These are phyloP conservation scores for Fusarium tjaetaba DNA, from an alignment of 2,329 filamentous ascomycete species.

Conservation along the genomic window DNA sequence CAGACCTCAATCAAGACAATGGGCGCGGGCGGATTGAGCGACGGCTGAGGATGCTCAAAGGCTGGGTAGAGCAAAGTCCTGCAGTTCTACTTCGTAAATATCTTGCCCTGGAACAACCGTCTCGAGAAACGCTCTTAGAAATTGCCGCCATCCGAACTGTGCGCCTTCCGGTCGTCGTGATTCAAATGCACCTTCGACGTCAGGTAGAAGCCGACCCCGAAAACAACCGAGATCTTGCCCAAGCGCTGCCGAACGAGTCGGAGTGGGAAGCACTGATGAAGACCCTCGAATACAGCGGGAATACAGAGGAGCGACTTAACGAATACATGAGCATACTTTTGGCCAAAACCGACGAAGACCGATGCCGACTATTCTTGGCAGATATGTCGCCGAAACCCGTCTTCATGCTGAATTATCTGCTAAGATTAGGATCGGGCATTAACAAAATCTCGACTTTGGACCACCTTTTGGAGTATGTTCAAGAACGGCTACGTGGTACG, in stretches of 20 bases:
- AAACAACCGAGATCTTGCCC: conserved; percentile 26
- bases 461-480: conserved; percentile 43
- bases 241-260: conserved; percentile 39
- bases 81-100: conserved; percentile 41
- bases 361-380: conserved; percentile 47
- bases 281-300: conserved; percentile 31
- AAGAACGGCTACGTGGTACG: conserved; percentile 26
- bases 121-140: conserved; percentile 21
- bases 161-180: conserved; percentile 45
- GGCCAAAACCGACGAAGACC: conserved; percentile 45
- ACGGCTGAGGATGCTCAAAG: conserved; percentile 30
- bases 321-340: conserved; percentile 45
- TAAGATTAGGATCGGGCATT: conserved; percentile 43
- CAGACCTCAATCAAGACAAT: neutral
- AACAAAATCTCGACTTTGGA: conserved; percentile 38
- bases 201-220: conserved; percentile 26
- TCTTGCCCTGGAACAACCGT: conserved; percentile 11
- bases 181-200: conserved; percentile 46
- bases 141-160: conserved; percentile 41
- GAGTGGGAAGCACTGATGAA: conserved; percentile 40
- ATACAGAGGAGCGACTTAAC: conserved; percentile 36
- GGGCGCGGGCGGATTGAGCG: conserved; percentile 28
- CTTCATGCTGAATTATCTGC: conserved; percentile 47
- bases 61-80: conserved; percentile 38
- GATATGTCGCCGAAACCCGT: conserved; percentile 37